Evolutionary conservation across 345 rosid genomes (phyloP).

Genomic region (Euphorbia tirucalli): DNA sequence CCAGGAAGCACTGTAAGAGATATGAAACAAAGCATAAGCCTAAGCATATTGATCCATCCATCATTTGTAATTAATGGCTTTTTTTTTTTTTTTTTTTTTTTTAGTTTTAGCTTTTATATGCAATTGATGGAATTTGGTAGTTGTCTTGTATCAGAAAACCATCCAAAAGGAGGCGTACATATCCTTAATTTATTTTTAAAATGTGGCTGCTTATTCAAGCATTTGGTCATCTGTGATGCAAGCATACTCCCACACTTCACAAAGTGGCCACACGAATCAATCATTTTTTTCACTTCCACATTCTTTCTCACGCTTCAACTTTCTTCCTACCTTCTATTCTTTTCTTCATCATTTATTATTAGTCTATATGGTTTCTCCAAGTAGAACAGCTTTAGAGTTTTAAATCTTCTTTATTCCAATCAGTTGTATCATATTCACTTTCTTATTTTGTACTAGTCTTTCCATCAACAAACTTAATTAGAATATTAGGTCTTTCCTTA

Average conservation of each 20-base stretch:
- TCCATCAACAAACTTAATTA: too few relatives aligned
- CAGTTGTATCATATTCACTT: too few relatives aligned
- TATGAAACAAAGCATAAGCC: conserved; percentile 14
- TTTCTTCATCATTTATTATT: too few relatives aligned
- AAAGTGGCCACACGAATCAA: background rate
- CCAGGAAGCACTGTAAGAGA: conserved; percentile 35
- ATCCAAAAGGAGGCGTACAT: conserved; percentile 26
- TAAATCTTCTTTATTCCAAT: too few relatives aligned
- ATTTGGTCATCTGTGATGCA: conserved; percentile 72
- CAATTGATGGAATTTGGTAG: conserved; percentile 44
- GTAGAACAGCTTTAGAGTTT: too few relatives aligned
- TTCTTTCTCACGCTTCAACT: background rate
- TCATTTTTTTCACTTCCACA: background rate
- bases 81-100: background rate
- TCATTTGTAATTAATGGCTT: background rate
- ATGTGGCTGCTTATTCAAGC: conserved; percentile 72
- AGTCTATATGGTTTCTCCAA: too few relatives aligned
- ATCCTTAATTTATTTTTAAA: background rate
- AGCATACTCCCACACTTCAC: conserved; percentile 35
- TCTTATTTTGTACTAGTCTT: too few relatives aligned
- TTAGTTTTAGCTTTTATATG: background rate
- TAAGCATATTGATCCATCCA: conserved; percentile 18
- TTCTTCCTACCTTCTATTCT: too few relatives aligned
- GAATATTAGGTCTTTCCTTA: too few relatives aligned
- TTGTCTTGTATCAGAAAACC: conserved; percentile 50